Percentiles rank a stretch among this genome's conserved stretches.
These are phyloP conservation scores for Xanthoconium stramineum DNA, from an alignment of 768 basidiomycete genomes.

Conservation along the genomic window DNA sequence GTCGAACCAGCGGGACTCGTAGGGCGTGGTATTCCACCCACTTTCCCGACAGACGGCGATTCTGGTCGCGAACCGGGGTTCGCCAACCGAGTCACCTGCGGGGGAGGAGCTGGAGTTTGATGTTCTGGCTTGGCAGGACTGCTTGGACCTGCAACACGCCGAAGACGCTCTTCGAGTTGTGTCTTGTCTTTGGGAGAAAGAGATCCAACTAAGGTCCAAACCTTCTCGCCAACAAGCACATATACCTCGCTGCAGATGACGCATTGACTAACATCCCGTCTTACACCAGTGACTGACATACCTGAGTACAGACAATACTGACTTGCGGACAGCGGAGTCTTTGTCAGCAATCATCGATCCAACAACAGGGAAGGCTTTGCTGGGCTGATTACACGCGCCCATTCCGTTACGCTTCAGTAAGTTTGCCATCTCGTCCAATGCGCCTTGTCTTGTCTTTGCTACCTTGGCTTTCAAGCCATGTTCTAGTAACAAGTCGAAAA, in stretches of 20 bases:
- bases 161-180: conserved; percentile 85
- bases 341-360: conserved; percentile 84
- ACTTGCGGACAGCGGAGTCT: conserved; percentile 85
- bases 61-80: conserved; percentile 44
- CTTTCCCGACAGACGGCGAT: conserved; percentile 43
- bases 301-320: conserved; percentile 81
- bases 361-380: conserved; percentile 74
- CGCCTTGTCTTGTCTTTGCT: conserved; percentile 85
- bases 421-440: conserved; percentile 75
- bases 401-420: conserved; percentile 82
- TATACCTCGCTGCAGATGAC: conserved; percentile 66
- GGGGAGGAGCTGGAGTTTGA: conserved; percentile 41
- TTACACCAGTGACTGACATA: conserved; percentile 32
- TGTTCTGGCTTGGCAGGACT: conserved; percentile 38
- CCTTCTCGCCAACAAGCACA: conserved; percentile 76
- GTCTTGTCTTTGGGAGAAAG: conserved; percentile 87
- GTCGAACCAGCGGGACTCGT: conserved; percentile 43
- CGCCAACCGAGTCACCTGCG: conserved; percentile 53
- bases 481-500: conserved; percentile 85
- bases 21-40: conserved; percentile 45
- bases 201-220: conserved; percentile 75
- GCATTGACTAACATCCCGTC: conserved; percentile 4
- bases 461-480: conserved; percentile 89
- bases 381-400: conserved; percentile 69
- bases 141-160: conserved; percentile 72